Evolutionary conservation across 495 filamentous ascomycete genomes (phyloP), one percentile per base, ranked within the genome.

Genomic region (Penicillium fimorum): DNA sequence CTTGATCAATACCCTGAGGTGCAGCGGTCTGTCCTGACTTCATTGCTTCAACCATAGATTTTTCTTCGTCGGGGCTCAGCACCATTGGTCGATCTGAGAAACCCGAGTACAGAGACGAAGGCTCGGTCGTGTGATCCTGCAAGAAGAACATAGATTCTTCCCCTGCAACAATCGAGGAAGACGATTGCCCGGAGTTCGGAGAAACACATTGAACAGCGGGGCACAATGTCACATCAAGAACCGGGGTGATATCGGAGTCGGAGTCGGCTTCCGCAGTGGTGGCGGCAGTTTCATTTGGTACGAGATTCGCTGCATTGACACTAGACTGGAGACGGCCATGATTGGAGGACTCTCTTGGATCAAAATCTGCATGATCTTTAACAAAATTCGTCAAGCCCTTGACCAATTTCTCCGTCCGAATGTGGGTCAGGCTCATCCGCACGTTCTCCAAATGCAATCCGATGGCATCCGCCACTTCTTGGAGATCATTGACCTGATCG

Each of bases 391-490:
- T 71, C 38, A 73, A 57, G 2, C 70, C 68, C 38, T 68, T 67
- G 37, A 73, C 67, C 35, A 71, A 51, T 18, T 52, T 48, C 33
- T 71, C 69, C 1, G 64, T 60, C 8, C 70, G 68, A n/a, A 53
- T 48, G 54, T 72, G 68, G 22, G 48, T 59, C 46, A 69, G 58
- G 0, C 57, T 58, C 24, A 69, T 62, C 4, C 71, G 65, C 3
- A 67, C 64, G 15, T 69, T 69, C 45, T 75, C 71, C n/a, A 72
- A 40, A 56, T 74, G 69, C 17, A 57, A 42, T 2, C 56, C 64
- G 6, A 72, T 69, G 2, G 69, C 65, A 55, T 71, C 64, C 4
- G 71, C 61, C 1, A 74, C 47, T 25, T 74, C 71, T 33, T 70
- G 66, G 12, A 78, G 50, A 24, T 58, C 47, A 12, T 48, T 51